Evolutionary conservation across 2,329 filamentous ascomycete species (phyloP).

Genomic region (Paecilomyces fulvus): DNA sequence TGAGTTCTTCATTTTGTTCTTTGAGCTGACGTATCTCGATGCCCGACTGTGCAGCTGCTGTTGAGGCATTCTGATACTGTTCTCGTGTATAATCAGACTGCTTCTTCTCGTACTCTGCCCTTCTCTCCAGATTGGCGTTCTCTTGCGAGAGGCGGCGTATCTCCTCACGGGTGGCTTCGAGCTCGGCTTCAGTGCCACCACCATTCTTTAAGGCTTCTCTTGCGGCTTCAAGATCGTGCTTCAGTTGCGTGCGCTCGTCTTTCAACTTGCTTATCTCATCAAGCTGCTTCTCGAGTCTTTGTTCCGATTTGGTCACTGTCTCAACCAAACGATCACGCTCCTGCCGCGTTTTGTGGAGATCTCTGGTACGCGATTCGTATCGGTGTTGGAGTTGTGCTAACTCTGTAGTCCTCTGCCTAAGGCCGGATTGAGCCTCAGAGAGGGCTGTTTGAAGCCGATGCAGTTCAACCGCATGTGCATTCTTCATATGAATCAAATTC

Average conservation of each 20-base stretch:
- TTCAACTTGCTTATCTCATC: slow-evolving; percentile 33
- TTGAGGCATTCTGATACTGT: slow-evolving; percentile 41
- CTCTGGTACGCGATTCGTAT: slow-evolving; percentile 33
- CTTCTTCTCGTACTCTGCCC: slow-evolving; percentile 32
- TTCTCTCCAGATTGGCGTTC: slow-evolving; percentile 26
- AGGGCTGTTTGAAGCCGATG: slow-evolving; percentile 21
- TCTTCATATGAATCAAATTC: slow-evolving; percentile 23
- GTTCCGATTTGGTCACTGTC: slow-evolving; percentile 19
- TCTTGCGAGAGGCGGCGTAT: slow-evolving; percentile 28
- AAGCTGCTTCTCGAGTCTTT: slow-evolving; percentile 25
- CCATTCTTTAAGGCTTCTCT: slow-evolving; percentile 31
- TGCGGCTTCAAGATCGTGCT: slow-evolving; percentile 31
- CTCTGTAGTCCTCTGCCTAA: slow-evolving; percentile 23
- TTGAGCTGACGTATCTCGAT: slow-evolving; percentile 30
- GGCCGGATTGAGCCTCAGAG: slow-evolving; percentile 16
- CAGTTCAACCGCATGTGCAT: slow-evolving; percentile 21
- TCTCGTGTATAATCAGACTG: slow-evolving; percentile 39
- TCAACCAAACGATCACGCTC: slow-evolving; percentile 27
- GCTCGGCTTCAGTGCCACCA: slow-evolving; percentile 31
- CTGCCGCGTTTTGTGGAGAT: slow-evolving; percentile 28
- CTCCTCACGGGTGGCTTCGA: slow-evolving; percentile 34
- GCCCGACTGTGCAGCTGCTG: slow-evolving; percentile 32
- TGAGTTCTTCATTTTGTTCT: slow-evolving; percentile 28
- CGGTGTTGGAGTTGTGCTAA: slow-evolving; percentile 34
- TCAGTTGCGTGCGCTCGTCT: slow-evolving; percentile 30